A percentile compares a stretch with the other conserved stretches of the same genome.
Evolutionary conservation across 208 protist species (phyloP).

Genomic region (Naegleria gruberi): DNA sequence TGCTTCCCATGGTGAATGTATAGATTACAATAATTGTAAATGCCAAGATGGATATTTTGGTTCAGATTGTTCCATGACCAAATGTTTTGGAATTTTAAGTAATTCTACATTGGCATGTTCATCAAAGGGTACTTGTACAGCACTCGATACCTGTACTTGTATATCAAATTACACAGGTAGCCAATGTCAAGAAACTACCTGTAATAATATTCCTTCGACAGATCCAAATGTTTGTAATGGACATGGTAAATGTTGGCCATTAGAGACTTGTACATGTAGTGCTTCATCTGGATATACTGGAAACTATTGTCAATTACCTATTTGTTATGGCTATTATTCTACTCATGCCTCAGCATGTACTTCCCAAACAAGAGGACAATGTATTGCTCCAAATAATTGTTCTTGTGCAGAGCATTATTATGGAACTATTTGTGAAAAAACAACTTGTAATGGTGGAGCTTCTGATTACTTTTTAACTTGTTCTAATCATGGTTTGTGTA

Average conservation of each 20-base stretch:
- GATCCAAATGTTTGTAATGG: not conserved
- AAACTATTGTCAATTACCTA: not conserved
- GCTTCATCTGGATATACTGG: not conserved
- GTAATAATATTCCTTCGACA: not conserved
- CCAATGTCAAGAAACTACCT: not conserved
- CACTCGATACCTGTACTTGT: too few relatives aligned
- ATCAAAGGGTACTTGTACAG: not conserved
- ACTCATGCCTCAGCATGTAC: too few relatives aligned
- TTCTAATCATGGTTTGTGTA: not conserved
- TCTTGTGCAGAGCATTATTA: too few relatives aligned
- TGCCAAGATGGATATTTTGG: not conserved
- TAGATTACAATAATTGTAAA: not conserved
- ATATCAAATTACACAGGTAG: too few relatives aligned
- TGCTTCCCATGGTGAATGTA: not conserved
- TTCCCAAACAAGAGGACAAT: too few relatives aligned
- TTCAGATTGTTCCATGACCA: too few relatives aligned
- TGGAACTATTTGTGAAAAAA: too few relatives aligned
- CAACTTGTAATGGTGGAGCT: too few relatives aligned
- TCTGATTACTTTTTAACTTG: not conserved
- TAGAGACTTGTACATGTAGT: not conserved
- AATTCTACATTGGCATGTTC: not conserved
- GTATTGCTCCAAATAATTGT: too few relatives aligned
- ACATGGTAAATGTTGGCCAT: not conserved
- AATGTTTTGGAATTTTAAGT: not conserved
- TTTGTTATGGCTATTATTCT: not conserved